Conservation (phyloP, 164 flowering plant species). For the Euptelea pleiosperma region DNA sequence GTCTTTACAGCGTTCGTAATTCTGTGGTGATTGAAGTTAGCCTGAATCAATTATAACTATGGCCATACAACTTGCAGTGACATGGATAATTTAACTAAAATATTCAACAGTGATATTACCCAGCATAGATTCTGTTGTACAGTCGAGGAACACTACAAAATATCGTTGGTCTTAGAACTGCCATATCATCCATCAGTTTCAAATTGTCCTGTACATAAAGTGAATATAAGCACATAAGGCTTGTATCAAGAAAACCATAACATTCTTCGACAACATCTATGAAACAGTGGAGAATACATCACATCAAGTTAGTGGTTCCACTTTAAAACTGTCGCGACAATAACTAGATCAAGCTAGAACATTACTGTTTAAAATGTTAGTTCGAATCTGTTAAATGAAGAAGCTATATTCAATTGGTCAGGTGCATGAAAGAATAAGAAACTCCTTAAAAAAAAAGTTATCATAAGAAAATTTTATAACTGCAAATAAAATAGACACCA, state of each 20-base stretch:
- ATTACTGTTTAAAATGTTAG: too few relatives aligned
- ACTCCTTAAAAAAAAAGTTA: too few relatives aligned
- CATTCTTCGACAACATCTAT: neutral
- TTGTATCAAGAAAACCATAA: neutral
- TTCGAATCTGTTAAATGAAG: too few relatives aligned
- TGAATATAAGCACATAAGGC: neutral
- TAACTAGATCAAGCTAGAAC: too few relatives aligned
- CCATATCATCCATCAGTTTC: slow-evolving; percentile 94
- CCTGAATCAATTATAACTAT: neutral
- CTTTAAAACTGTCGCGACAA: neutral
- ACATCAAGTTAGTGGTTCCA: neutral
- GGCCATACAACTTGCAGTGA: slow-evolving; percentile 2
- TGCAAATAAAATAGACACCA: too few relatives aligned
- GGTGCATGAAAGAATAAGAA: too few relatives aligned
- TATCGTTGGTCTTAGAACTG: slow-evolving; percentile 80
- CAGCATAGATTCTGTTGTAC: slow-evolving; percentile 82
- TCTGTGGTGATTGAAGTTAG: slow-evolving; percentile 34
- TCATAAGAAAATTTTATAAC: too few relatives aligned
- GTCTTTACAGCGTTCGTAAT: slow-evolving; percentile 83
- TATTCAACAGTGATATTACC: slow-evolving; percentile 29
- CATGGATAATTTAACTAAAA: neutral
- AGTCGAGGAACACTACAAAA: slow-evolving; percentile 96
- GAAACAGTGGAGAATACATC: neutral
- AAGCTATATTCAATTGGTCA: too few relatives aligned
- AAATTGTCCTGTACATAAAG: slow-evolving; percentile 68